Percentiles rank a stretch among this genome's conserved stretches.
Conservation (phyloP, 2,329 filamentous ascomycete species). For the Diaporthe ilicicola region DNA sequence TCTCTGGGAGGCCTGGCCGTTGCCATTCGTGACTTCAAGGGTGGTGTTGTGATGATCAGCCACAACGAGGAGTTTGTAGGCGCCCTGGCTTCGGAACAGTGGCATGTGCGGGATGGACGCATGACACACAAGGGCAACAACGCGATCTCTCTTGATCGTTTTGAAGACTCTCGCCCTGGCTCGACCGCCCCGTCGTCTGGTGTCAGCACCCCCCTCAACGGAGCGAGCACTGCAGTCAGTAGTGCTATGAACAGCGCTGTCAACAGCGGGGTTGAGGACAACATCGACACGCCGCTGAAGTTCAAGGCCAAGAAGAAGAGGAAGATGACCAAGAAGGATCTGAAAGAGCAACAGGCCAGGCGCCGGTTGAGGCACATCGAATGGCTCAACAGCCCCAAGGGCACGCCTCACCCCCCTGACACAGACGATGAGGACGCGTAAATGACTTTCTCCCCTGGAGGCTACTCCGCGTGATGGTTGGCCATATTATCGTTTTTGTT, state of each 20-base stretch:
- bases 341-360: constrained; percentile 92
- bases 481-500: not conserved
- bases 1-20: constrained; percentile 96
- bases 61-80: constrained; percentile 99
- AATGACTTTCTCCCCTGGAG: not conserved
- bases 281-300: constrained; percentile 73
- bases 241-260: constrained; percentile 68
- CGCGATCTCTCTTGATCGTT: constrained; percentile 79
- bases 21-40: constrained; percentile 97
- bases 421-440: constrained; percentile 75
- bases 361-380: constrained; percentile 86
- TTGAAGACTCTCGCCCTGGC: constrained; percentile 81
- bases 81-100: constrained; percentile 93
- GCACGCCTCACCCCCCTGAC: constrained; percentile 78
- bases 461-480: not conserved
- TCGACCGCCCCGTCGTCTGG: constrained; percentile 34
- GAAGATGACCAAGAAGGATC: constrained; percentile 96
- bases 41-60: constrained; percentile 98
- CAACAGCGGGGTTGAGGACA: constrained; percentile 86
- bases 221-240: constrained; percentile 61
- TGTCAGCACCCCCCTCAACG: constrained; percentile 52
- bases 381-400: constrained; percentile 87
- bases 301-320: constrained; percentile 95
- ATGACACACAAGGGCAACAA: constrained; percentile 84
- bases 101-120: constrained; percentile 89